Conservation (phyloP, 768 basidiomycete species). For the Xerocomus brunneocitrinus region DNA sequence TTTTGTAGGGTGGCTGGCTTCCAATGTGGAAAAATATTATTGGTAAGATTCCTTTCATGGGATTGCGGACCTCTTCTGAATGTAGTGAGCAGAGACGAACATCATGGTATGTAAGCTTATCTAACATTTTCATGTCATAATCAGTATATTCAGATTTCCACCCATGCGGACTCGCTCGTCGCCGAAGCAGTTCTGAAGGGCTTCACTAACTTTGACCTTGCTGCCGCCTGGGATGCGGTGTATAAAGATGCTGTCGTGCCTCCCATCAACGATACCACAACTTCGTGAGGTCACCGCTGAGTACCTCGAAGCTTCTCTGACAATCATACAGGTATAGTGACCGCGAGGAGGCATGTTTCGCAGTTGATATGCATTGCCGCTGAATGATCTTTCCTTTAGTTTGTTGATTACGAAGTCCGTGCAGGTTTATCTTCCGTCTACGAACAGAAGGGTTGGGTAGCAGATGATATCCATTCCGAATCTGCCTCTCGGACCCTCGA, state of each 20-base stretch:
- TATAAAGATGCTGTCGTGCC: slow-evolving; percentile 68
- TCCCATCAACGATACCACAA: slow-evolving; percentile 51
- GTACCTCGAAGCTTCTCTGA: background rate
- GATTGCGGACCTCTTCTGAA: background rate
- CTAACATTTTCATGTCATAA: background rate
- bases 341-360: slow-evolving; percentile 55
- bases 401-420: slow-evolving; percentile 76
- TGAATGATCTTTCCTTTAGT: slow-evolving; percentile 31
- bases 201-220: slow-evolving; percentile 55
- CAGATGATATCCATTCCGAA: slow-evolving; percentile 73
- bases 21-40: slow-evolving; percentile 91
- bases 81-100: slow-evolving; percentile 53
- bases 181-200: slow-evolving; percentile 70
- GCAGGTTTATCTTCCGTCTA: slow-evolving; percentile 75
- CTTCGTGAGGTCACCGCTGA: slow-evolving; percentile 35
- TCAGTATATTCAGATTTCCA: slow-evolving; percentile 48
- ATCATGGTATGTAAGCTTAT: slow-evolving; percentile 54
- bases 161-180: slow-evolving; percentile 75
- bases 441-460: slow-evolving; percentile 66
- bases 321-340: slow-evolving; percentile 51
- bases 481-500: slow-evolving; percentile 74
- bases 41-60: slow-evolving; percentile 32
- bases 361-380: background rate
- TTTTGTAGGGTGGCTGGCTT: slow-evolving; percentile 63
- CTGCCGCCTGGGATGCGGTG: slow-evolving; percentile 68